Base-by-base conservation (phyloP, 768 basidiomycete genomes). In the Serendipita sp. region DNA sequence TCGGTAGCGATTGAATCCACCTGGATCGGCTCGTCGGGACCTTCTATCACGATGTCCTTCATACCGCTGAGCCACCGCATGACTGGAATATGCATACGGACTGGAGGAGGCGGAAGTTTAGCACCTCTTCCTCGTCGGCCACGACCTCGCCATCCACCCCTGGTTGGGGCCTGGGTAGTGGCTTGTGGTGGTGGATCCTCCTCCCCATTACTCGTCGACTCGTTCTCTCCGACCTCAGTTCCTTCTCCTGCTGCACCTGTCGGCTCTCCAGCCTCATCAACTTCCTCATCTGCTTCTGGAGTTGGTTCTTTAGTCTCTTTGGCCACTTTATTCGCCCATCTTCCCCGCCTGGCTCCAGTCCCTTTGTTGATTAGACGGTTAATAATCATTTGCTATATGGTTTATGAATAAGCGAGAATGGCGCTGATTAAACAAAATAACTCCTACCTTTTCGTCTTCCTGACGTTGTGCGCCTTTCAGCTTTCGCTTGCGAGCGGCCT, bases 301-400 rank as follows among this genome's bases (percentile, higher is more conserved):
- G 56, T 60, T n/a, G 56, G 56, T n/a, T 60, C 56, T 60, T 54
- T 54, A 11, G 10, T 15, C 11, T 54, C 52, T 28, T 60, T 60
- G n/a, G 48, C 48, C 28, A 35, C 56, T 35, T 60, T 60, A n/a
- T 32, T 4, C 4, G 56, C 56, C 56, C 56, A 60, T n/a, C 56
- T 28, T 60, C 56, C 56, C 35, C 56, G 56, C 35, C 35, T 60
- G 48, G 18, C 48, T 8, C 56, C 56, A 36, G 56, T 30, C 16
- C 56, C 56, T 60, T 60, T 60, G 56, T 60, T 60, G 28, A 60
- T 60, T 4, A 60, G 36, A 60, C 56, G 56, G n/a, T 60, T 60
- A n/a, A 60, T 60, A 30, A 60, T 60, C 56, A 60, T 60, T 60
- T 60, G 56, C 56, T 52, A 52, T 18, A 7, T 16, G 16, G 7